Base-by-base conservation (phyloP, 768 basidiomycete species). In the Agrocybe chaxingu region DNA sequence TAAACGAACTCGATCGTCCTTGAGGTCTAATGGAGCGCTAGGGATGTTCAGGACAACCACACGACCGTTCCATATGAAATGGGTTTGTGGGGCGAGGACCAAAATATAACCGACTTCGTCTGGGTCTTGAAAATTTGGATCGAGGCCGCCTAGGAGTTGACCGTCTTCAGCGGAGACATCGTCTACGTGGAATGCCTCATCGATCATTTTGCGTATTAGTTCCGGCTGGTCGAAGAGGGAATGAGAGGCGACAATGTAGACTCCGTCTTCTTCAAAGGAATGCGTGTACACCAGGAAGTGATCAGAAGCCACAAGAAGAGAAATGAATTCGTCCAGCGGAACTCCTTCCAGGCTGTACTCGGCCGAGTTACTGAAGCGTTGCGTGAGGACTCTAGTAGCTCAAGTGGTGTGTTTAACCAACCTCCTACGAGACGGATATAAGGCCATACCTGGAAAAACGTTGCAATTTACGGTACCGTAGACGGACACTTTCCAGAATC, bases 201-300 rank as follows among this genome's bases (percentile, higher is more conserved):
- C 76, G 8, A 99, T 77, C 29, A 98, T 85, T 38, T 85, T 81
- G 4, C 82, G 82, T 56, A 98, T 87, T 38, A 80, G 70, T 8
- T 88, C 85, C 0, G 89, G 85, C 9, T 84, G 82, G 43, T 90
- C 85, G 58, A 81, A 85, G 8, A 98, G 78, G 4, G 81, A 79
- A 3, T 75, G 79, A 11, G 91, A 84, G 7, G 91, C 96, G 48
- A 99, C 75, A 53, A 98, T 83, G 64, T 98, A 99, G 8, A 87
- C 82, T 4, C 92, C 93, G n/a, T 96, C 87, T 58, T 87, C 84
- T 66, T 96, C 93, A 65, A 88, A 87, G 4, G 70, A 71, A 47
- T 86, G 81, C 1, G 96, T 97, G 67, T 97, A 96, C 40, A 99
- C 90, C 50, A 99, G 82, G 69, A 94, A 87, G 65, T 98, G 95